Conservation (phyloP, 257 asterid species). For the Capsicum rhomboideum region DNA sequence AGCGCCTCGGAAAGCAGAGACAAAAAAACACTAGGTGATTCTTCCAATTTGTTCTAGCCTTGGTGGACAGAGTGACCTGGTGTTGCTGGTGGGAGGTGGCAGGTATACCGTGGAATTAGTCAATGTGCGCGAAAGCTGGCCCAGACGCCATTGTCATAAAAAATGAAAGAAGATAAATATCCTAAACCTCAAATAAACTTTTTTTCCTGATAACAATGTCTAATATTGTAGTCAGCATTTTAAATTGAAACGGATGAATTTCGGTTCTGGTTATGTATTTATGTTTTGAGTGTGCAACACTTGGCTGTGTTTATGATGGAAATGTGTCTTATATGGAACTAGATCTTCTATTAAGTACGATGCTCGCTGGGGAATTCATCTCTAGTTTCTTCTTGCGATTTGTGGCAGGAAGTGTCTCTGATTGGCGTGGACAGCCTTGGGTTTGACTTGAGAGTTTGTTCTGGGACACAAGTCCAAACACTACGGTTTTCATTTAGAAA, state of each 20-base stretch:
- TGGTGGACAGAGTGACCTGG: too few species aligned
- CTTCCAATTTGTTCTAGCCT: too few species aligned
- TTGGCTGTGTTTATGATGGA: neutral
- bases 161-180: neutral
- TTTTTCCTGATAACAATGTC: neutral
- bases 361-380: neutral
- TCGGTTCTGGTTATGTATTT: neutral
- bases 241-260: neutral
- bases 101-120: too few species aligned
- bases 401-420: constrained; percentile 70
- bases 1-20: too few species aligned
- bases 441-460: constrained; percentile 84
- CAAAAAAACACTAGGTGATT: too few species aligned
- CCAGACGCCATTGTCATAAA: too few species aligned
- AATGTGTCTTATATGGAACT: neutral
- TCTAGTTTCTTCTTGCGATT: constrained; percentile 10
- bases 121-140: too few species aligned
- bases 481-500: constrained; percentile 80
- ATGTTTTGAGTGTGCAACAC: neutral
- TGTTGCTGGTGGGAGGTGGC: too few species aligned
- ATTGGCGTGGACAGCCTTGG: constrained; percentile 94
- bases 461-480: constrained; percentile 90
- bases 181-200: neutral
- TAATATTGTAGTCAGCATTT: neutral
- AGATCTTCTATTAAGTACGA: neutral